phyloP scores from a whole-genome alignment of 2,329 filamentous ascomycete genomes.

The Orbilia javanica region DNA sequence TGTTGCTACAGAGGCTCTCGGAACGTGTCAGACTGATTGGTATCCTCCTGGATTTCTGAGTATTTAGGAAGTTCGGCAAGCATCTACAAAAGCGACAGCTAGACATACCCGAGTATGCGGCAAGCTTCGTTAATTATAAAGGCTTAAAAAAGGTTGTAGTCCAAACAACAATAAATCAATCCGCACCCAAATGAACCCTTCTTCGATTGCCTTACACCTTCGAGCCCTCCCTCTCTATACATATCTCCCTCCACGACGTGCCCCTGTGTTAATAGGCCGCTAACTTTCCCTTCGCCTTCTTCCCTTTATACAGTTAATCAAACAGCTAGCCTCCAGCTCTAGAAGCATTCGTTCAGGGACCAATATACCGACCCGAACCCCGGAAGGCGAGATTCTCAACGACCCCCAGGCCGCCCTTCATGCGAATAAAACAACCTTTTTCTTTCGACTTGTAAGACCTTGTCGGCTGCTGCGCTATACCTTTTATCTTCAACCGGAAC shows the following conservation, averaged over 20 bases:
- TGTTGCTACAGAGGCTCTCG: constrained; percentile 25
- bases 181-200: not conserved
- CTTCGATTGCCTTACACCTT: not conserved
- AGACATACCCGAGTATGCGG: constrained; percentile 98
- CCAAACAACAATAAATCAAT: not conserved
- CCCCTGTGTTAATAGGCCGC: constrained; percentile 35
- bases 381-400: constrained; percentile 58
- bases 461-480: not conserved
- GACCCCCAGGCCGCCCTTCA: constrained; percentile 92
- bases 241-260: too few species aligned
- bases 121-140: constrained; percentile 99
- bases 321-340: constrained; percentile 55
- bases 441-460: constrained; percentile 87
- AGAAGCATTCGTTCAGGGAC: constrained; percentile 54
- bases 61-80: constrained; percentile 96
- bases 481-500: constrained; percentile 2
- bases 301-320: constrained; percentile 43
- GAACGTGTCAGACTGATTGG: constrained; percentile 27
- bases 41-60: constrained; percentile 3
- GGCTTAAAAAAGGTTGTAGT: constrained; percentile 89
- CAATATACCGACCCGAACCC: constrained; percentile 49
- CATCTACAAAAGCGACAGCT: constrained; percentile 99
- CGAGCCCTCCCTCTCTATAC: not conserved
- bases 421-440: constrained; percentile 98
- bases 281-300: not conserved